Percentiles rank a stretch among this genome's conserved stretches.
phyloP scores from a whole-genome alignment of 1,139 yeast species.

The Geotrichum carabidarum region DNA sequence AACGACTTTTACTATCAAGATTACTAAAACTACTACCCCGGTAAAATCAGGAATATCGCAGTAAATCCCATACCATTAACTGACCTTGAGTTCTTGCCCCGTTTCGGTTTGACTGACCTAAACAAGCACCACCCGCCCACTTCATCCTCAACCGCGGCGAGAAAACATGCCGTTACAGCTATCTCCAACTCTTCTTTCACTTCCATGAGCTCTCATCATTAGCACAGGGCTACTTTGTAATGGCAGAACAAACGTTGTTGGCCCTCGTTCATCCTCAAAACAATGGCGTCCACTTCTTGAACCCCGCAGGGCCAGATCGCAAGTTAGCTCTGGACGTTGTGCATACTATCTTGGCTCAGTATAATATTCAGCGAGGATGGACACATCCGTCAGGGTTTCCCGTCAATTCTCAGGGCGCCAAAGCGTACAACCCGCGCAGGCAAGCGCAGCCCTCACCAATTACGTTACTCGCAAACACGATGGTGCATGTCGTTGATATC shows the following conservation, averaged over 20 bases:
- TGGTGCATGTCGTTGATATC: constrained; percentile 3
- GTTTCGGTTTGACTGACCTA: too few species aligned
- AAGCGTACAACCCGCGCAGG: not conserved
- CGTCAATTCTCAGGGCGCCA: not conserved
- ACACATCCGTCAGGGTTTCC: constrained; percentile 2
- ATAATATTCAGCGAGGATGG: constrained; percentile 8
- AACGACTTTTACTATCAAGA: not conserved
- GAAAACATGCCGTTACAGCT: not conserved
- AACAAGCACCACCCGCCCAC: too few species aligned
- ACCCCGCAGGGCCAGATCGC: constrained; percentile 1
- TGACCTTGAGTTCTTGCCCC: too few species aligned
- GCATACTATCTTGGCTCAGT: constrained; percentile 1
- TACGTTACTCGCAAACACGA: not conserved
- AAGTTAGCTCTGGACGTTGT: not conserved
- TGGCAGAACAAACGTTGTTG: not conserved
- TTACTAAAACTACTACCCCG: not conserved
- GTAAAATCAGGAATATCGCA: not conserved
- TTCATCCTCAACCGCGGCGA: not conserved
- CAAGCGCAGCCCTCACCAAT: not conserved
- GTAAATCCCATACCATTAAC: not conserved
- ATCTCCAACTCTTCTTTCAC: not conserved
- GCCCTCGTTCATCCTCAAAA: constrained; percentile 3
- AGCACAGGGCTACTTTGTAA: not conserved
- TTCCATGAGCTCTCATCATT: too few species aligned
- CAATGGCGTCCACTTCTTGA: constrained; percentile 10